These are phyloP conservation scores for Venustampulla echinocandica DNA, from an alignment of 495 filamentous ascomycete species.

Conservation along the genomic window DNA sequence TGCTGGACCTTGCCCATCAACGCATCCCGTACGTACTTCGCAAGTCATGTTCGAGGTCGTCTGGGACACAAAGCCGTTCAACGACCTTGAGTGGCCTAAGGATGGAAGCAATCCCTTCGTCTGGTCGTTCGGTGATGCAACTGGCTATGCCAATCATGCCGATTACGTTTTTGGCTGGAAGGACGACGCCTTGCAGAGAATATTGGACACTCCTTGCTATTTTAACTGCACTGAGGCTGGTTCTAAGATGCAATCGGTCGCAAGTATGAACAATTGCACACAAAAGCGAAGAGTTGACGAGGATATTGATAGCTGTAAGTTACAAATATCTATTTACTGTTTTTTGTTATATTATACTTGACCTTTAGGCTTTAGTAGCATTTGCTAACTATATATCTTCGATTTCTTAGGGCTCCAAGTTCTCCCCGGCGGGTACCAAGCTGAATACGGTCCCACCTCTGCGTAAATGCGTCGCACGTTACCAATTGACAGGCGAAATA, in stretches of 20 bases:
- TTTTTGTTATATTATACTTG: background rate
- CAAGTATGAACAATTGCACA: conserved; percentile 30
- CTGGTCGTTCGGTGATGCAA: conserved; percentile 24
- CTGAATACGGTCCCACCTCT: background rate
- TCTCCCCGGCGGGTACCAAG: background rate
- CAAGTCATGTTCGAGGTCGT: conserved; percentile 53
- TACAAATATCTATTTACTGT: background rate
- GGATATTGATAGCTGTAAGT: conserved; percentile 23
- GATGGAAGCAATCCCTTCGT: conserved; percentile 35
- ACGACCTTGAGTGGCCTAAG: conserved; percentile 38
- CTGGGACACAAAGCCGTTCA: conserved; percentile 42
- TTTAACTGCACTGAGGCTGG: conserved; percentile 25
- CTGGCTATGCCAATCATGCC: conserved; percentile 33
- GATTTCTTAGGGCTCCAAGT: background rate
- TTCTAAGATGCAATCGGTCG: conserved; percentile 28
- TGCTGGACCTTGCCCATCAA: conserved; percentile 36
- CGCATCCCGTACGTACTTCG: conserved; percentile 47
- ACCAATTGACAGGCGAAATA: background rate
- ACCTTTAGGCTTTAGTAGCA: background rate
- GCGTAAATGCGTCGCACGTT: background rate
- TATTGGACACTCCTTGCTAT: conserved; percentile 34
- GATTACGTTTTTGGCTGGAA: conserved; percentile 41
- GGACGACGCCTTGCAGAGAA: conserved; percentile 35
- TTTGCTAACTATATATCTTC: background rate
- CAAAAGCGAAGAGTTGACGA: conserved; percentile 27